Base-by-base conservation (phyloP, 768 basidiomycete species). In the Pisolithus tinctorius region DNA sequence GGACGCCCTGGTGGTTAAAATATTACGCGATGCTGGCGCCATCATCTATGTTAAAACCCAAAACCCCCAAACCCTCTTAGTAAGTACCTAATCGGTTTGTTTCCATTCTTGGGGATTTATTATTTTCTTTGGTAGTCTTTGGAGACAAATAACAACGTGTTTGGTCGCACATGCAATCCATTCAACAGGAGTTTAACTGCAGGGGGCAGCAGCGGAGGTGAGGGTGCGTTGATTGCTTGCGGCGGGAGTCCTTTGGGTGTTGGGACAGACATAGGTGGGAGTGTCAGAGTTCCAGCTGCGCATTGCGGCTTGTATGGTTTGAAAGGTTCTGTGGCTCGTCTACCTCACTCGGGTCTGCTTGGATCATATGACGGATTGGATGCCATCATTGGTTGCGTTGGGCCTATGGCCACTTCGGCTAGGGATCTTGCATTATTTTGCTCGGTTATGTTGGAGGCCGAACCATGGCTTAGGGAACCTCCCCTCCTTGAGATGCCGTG, bases 111-210 rank as follows among this genome's bases (percentile, higher is more conserved):
- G 20, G 42, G 47, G 47, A 47, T 36, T 49, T 38, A 42, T 49
- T 66, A 30, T 61, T 13, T 40, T 27, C 36, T 48, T 50, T 53
- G 36, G 44, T 51, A 80, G 77, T 71, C 76, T 4, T 62, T 79
- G 43, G 80, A 81, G 48, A 77, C 75, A 25, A 71, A 79, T 58
- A 81, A 78, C 54, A 77, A 80, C 45, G 47, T 67, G 16, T 69
- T 66, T 50, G 93, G 91, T 0, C 74, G 79, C 20, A 79, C 86
- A 1, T 65, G 73, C 16, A 93, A 93, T 62, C 93, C 93, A 0
- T 74, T 72, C 65, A 80, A 80, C 61, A 69, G 70, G 45, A 61
- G 60, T 1, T 57, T 74, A 36, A 73, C 72, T 25, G 57, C 67
- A 13, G 76, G 76, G 36, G 76, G 77, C 23, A 77, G 75, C 46